These are phyloP conservation scores for Syzygium aromaticum DNA, from an alignment of 345 rosid species.

Conservation along the genomic window DNA sequence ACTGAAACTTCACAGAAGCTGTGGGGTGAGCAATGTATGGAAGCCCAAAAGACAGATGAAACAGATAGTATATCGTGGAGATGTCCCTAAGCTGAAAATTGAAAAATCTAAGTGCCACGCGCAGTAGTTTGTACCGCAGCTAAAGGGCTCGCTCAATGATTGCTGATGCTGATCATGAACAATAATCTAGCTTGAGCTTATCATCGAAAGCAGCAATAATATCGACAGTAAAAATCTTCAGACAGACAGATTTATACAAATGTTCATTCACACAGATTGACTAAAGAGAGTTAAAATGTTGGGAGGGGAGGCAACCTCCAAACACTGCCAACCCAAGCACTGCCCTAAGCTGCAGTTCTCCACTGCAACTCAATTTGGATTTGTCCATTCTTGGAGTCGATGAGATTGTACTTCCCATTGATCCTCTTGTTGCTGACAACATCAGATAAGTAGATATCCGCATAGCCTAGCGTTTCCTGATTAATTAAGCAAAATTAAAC, in stretches of 20 bases:
- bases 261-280: background rate
- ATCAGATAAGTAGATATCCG: conserved; percentile 51
- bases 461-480: conserved; percentile 74
- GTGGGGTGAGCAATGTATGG: background rate
- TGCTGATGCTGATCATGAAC: background rate
- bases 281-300: background rate
- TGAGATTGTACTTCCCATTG: conserved; percentile 78
- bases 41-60: background rate
- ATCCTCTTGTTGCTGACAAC: conserved; percentile 71
- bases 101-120: background rate
- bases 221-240: background rate
- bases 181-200: background rate
- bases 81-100: background rate
- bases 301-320: background rate
- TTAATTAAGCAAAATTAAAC: background rate
- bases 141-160: background rate
- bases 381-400: conserved; percentile 84
- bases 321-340: background rate
- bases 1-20: background rate
- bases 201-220: background rate
- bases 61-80: background rate
- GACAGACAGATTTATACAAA: background rate
- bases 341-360: conserved; percentile 50
- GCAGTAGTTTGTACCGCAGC: background rate
- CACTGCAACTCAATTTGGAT: conserved; percentile 79